Base-by-base conservation (phyloP, 306 rosid species). In the Styphnolobium japonicum region DNA sequence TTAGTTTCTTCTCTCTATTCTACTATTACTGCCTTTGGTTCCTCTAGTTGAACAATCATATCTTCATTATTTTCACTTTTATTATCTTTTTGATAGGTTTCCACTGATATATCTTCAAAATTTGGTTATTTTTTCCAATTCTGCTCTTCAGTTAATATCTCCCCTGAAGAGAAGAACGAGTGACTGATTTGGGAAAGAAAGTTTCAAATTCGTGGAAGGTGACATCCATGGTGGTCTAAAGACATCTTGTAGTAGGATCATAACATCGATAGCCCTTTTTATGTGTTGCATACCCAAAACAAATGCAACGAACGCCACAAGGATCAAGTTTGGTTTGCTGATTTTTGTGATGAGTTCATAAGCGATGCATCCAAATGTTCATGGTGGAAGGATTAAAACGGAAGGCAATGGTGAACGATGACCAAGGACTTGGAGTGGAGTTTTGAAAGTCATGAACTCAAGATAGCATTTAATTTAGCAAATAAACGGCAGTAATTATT, bases 121-220 rank as follows among this genome's bases (percentile, higher is more conserved):
- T 2, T 48, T 48, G 51, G 18, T 18, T 6, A 55, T 19, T 39
- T 21, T 19, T 5, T 76, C 69, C 58, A 67, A 42, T 81, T 75
- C 3, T 8, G 0, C 71, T 66, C 72, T 74, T 81, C 71, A 5
- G 0, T 19, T 0, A 0, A 7, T 9, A 10, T 23, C 63, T 73
- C 80, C 85, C 85, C 76, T 81, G 21, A 64, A 64, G 45, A 25
- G 81, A 57, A 53, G 85, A 75, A 67, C 15, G 34, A 7, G 81
- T 3, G 3, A 0, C 14, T 2, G 8, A 55, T 7, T n/a, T n/a
- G n/a, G 34, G 4, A 43, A n/a, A 66, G n/a, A 81, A 74, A 7
- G 4, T 22, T 0, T 73, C 22, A 0, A 4, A 52, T 33, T 74
- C 70, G 0, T 65, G 10, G 5, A 74, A 81, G 0, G 80, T 74